phyloP scores from a whole-genome alignment of 176 grass and related monocot species.

The Puccinellia tenuiflora region DNA sequence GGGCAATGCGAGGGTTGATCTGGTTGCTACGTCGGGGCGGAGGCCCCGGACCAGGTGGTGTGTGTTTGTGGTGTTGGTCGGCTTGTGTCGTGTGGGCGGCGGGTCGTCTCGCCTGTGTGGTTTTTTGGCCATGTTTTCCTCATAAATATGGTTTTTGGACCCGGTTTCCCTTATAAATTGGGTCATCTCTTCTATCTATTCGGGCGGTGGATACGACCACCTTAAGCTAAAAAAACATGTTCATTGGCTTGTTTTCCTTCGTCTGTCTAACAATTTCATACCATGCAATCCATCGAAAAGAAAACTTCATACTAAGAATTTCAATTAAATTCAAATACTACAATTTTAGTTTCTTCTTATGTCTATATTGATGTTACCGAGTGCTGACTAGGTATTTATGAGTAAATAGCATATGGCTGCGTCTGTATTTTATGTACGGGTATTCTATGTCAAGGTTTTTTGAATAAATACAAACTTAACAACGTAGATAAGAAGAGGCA shows the following conservation, averaged over 20 bases:
- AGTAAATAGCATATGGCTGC: neutral
- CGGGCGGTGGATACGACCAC: too few relatives aligned
- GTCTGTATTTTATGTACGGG: neutral
- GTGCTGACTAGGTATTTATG: neutral
- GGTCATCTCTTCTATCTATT: too few relatives aligned
- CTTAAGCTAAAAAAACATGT: too few relatives aligned
- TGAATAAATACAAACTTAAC: neutral
- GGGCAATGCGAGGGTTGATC: too few relatives aligned
- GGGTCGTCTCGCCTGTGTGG: too few relatives aligned
- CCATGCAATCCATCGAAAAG: neutral
- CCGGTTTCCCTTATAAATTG: too few relatives aligned
- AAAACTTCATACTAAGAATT: neutral
- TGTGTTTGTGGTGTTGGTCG: too few relatives aligned
- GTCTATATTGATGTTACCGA: neutral
- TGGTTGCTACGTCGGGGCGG: too few relatives aligned
- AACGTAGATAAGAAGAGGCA: neutral
- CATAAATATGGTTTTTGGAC: too few relatives aligned
- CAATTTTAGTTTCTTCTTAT: neutral
- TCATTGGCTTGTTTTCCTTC: neutral
- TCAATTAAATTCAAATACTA: neutral
- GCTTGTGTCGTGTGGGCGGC: too few relatives aligned
- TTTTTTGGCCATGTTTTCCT: too few relatives aligned
- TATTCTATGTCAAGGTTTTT: neutral
- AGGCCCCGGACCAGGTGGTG: too few relatives aligned
- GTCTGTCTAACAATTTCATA: slow-evolving; percentile 10